Percentiles rank a stretch among this genome's conserved stretches.
phyloP scores from a whole-genome alignment of 202 grass and related monocot genomes.

The Hordeum pubiflorum region DNA sequence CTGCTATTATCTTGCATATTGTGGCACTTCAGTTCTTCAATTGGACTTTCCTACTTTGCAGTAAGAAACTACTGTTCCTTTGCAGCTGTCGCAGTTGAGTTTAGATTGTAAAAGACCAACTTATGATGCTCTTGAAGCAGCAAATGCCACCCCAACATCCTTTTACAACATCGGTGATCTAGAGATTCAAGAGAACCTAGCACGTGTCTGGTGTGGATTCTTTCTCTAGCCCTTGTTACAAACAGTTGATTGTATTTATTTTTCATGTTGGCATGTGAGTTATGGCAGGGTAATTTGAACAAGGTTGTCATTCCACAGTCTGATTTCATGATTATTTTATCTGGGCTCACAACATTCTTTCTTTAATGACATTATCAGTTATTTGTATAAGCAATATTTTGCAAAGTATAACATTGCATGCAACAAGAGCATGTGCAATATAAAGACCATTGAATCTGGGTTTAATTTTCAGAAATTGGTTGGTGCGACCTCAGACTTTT shows the following conservation, averaged over 20 bases:
- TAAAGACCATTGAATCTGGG: background rate
- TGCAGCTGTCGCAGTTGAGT: constrained; percentile 69
- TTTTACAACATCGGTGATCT: constrained; percentile 95
- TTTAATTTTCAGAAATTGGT: constrained; percentile 9
- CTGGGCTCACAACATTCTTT: background rate
- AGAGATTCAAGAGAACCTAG: constrained; percentile 92
- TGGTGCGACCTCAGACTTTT: constrained; percentile 1
- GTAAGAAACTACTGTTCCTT: constrained; percentile 3
- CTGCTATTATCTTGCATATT: background rate
- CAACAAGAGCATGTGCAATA: background rate
- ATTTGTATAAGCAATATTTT: constrained; percentile 12
- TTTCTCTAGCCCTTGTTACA: constrained; percentile 24
- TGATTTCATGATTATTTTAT: background rate
- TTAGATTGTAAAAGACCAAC: constrained; percentile 63
- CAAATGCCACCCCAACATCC: constrained; percentile 65
- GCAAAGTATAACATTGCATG: background rate
- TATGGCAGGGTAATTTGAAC: background rate
- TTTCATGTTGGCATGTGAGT: background rate
- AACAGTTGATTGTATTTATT: background rate
- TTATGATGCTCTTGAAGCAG: constrained; percentile 81
- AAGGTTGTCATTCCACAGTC: background rate
- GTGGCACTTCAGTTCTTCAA: constrained; percentile 15
- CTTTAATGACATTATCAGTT: background rate
- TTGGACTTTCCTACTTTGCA: constrained; percentile 1
- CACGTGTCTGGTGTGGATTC: constrained; percentile 67